Base-by-base conservation (phyloP, 2,329 filamentous ascomycete genomes). In the Plectosphaerella cucumerina region DNA sequence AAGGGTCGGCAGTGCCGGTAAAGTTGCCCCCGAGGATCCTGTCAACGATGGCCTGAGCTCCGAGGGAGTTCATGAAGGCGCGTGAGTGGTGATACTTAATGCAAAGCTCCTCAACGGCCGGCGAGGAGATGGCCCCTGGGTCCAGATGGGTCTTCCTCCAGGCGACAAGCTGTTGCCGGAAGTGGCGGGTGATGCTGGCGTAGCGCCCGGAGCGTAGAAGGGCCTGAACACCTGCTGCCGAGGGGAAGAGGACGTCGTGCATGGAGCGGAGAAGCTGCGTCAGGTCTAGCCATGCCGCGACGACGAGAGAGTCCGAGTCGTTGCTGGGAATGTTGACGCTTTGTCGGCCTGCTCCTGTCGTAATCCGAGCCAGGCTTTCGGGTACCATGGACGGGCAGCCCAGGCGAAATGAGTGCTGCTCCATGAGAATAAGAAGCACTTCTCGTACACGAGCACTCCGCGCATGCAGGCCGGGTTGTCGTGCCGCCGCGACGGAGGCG, bases 11-110 rank as follows among this genome's bases (percentile, higher is more conserved):
- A 69, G 12, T 18, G 39, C 39, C 17, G 3, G n/a, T 18, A 6
- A 18, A 9, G 39, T 42, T 42, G n/a, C n/a, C 65, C 12, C 65
- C 64, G 5, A 77, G 64, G 1, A 71, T 73, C n/a, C 77, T 73
- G 52, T 81, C 78, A 3, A 81, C 76, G 3, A 81, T 73, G 3
- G 78, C 78, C 60, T 82, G 78, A 63, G 82, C 76, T 3, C 77
- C 77, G 6, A 81, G 69, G 0, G 70, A 72, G 44, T 74, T 74
- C 37, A 69, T 70, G 49, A 71, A 73, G 15, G 71, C 68, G 2
- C 69, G 60, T 2, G 71, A 64, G 45, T 72, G 72, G 31, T 73
- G 67, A 44, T 71, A 81, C 52, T 82, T 78, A 15, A 82, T 79
- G 14, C 73, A 73, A 0, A 82, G 65, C 53, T 76, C 73, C 47